phyloP scores from a whole-genome alignment of 306 rosid species.

The Dalbergia cochinchinensis region DNA sequence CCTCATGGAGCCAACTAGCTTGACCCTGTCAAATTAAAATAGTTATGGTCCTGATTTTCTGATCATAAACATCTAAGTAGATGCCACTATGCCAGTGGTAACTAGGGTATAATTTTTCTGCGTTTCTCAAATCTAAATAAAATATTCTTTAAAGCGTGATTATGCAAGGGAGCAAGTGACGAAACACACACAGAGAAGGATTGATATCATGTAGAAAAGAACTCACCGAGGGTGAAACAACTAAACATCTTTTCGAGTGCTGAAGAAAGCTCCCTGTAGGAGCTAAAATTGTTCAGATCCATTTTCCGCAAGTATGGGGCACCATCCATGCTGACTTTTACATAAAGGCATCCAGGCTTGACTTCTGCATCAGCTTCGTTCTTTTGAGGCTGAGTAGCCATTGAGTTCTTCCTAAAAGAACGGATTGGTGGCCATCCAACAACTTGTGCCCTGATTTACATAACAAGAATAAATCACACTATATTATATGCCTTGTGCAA shows the following conservation, averaged over 20 bases:
- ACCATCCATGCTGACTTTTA: conserved; percentile 98
- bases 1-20: conserved; percentile 4
- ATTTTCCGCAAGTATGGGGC: conserved; percentile 96
- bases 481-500: conserved; percentile 14
- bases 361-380: conserved; percentile 69
- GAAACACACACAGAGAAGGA: background rate
- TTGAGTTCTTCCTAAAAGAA: conserved; percentile 89
- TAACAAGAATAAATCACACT: conserved; percentile 32
- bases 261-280: conserved; percentile 81
- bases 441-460: conserved; percentile 83
- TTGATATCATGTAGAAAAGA: conserved; percentile 34
- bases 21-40: background rate
- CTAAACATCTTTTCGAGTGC: conserved; percentile 98
- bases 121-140: background rate
- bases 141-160: background rate
- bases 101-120: background rate
- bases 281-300: conserved; percentile 81
- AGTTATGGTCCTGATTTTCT: background rate
- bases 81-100: background rate
- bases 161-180: background rate
- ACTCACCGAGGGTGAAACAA: conserved; percentile 89
- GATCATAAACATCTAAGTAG: conserved; percentile 8
- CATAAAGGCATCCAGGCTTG: conserved; percentile 80
- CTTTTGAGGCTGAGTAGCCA: conserved; percentile 74
- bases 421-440: conserved; percentile 99